phyloP scores from a whole-genome alignment of 2,329 filamentous ascomycete genomes.

The Aspergillus glaucus region DNA sequence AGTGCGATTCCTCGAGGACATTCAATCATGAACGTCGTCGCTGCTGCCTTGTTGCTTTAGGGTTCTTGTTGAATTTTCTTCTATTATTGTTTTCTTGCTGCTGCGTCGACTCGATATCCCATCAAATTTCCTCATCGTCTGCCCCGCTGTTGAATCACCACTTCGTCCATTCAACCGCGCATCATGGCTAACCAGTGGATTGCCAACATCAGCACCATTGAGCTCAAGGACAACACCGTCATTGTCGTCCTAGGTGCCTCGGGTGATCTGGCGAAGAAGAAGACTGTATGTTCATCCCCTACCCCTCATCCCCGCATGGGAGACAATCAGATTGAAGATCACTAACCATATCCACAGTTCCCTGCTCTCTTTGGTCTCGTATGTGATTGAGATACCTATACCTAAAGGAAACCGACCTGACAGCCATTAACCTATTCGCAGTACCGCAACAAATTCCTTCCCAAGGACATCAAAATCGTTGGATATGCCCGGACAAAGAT shows the following conservation, averaged over 20 bases:
- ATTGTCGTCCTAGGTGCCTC: constrained; percentile 96
- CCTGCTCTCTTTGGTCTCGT: constrained; percentile 95
- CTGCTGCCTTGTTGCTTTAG: too few relatives aligned
- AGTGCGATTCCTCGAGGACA: too few relatives aligned
- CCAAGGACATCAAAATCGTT: constrained; percentile 89
- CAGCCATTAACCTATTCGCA: constrained; percentile 31
- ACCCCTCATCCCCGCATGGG: background rate
- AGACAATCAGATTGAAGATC: constrained; percentile 14
- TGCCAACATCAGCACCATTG: constrained; percentile 61
- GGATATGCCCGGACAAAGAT: constrained; percentile 99
- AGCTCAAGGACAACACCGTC: constrained; percentile 97
- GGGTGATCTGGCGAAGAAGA: constrained; percentile 98
- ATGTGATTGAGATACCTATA: constrained; percentile 42
- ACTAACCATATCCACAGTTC: constrained; percentile 54
- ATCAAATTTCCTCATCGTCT: background rate
- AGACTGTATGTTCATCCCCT: constrained; percentile 63
- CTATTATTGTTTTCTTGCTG: constrained; percentile 1
- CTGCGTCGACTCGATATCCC: background rate
- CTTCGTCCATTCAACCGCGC: background rate
- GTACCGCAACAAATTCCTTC: constrained; percentile 99
- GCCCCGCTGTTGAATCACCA: constrained; percentile 2
- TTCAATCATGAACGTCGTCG: too few relatives aligned
- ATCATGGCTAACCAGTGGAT: constrained; percentile 29
- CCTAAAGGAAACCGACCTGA: background rate
- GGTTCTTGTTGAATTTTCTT: background rate